Conservation (phyloP, 23 red algal genomes). For the Gracilaria gracilis region DNA sequence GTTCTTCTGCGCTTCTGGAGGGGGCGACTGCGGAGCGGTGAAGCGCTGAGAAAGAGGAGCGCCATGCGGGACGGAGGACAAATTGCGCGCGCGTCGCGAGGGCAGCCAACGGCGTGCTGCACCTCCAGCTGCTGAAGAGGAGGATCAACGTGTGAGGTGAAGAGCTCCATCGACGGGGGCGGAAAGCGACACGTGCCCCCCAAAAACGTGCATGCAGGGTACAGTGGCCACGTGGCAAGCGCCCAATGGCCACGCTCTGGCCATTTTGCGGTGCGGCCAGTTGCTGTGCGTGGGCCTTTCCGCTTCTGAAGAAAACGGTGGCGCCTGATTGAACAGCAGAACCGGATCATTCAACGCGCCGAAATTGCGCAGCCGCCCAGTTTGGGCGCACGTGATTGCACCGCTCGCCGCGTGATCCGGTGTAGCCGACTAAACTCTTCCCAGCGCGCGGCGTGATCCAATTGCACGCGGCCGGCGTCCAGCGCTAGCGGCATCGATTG, state of each 20-base stretch:
- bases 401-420: neutral
- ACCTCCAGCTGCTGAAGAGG: no score
- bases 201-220: neutral
- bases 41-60: neutral
- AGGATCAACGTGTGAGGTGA: no score
- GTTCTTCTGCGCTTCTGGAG: neutral
- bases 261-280: neutral
- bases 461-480: constrained; percentile 14
- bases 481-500: neutral
- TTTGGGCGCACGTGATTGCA: neutral
- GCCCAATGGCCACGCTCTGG: neutral
- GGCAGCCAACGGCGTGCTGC: no score
- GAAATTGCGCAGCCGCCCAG: neutral
- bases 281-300: no score
- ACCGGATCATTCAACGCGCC: neutral
- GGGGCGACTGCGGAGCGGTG: neutral
- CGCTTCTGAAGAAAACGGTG: no score
- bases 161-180: neutral
- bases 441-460: neutral
- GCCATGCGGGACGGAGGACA: constrained; percentile 11
- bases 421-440: neutral
- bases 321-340: neutral
- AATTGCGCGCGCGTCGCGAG: no score
- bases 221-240: constrained; percentile 5
- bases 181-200: neutral